Evolutionary conservation across 345 rosid genomes (phyloP).

Genomic region (Diplotaxis tenuifolia): DNA sequence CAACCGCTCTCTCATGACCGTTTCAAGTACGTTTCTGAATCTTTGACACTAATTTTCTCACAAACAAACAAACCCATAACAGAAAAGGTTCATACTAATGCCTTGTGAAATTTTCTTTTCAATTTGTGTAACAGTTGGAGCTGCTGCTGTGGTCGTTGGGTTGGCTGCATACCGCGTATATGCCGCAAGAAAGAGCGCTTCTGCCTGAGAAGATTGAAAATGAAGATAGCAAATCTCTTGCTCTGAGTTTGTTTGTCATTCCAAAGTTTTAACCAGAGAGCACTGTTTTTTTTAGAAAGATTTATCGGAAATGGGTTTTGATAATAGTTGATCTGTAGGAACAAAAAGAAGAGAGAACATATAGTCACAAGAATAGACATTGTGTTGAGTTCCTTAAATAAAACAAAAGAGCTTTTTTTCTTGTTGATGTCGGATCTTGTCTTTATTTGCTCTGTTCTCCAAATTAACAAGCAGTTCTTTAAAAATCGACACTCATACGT

Average conservation of each 20-base stretch:
- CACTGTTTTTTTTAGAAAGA: background rate
- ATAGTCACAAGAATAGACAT: background rate
- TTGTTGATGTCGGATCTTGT: background rate
- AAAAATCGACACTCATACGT: no score
- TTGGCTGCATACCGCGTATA: background rate
- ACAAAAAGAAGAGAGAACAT: background rate
- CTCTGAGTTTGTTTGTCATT: background rate
- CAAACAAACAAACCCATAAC: background rate
- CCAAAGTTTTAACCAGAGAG: background rate
- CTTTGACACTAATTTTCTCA: background rate
- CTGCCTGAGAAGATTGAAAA: background rate
- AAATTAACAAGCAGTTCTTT: no score
- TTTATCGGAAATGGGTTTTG: background rate
- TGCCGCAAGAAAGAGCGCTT: background rate
- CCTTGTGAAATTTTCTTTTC: background rate
- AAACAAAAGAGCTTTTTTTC: background rate
- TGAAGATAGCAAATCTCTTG: background rate
- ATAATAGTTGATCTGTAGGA: background rate
- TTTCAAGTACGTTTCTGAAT: background rate
- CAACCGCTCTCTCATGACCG: background rate
- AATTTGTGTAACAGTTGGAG: background rate
- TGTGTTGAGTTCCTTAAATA: background rate
- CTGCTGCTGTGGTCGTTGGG: background rate
- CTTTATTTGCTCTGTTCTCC: background rate
- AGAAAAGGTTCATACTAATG: background rate